Base-by-base conservation (phyloP, 2,329 filamentous ascomycete species). In the Lecanicillium sp. region DNA sequence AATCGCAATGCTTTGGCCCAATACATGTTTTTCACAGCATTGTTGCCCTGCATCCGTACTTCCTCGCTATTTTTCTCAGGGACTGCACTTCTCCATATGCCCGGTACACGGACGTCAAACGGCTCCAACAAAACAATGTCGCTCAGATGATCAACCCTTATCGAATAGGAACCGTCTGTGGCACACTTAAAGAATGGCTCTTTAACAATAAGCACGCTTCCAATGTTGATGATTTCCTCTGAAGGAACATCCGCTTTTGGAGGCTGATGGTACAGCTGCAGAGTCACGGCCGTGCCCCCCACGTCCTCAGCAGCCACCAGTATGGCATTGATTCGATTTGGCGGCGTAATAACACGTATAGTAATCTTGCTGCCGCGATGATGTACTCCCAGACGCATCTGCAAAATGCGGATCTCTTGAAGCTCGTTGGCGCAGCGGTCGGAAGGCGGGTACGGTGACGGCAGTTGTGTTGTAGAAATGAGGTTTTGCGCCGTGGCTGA, bases 101-200 rank as follows among this genome's bases (percentile, higher is more conserved):
- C 20, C 1, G 73, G 74, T 11, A 76, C 56, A 4, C 58, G 63
- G n/a, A 59, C 43, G 33, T 77, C 67, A 15, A 54, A 38, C 0
- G 53, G 43, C 1, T 60, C 44, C 2, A 77, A 49, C 50, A 62
- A 65, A 3, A 69, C 51, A 15, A 79, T 52, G 48, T 81, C 76
- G 14, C 67, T 70, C 14, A 72, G 54, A 55, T 81, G 77, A 49
- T 81, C 77, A 6, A 78, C 71, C 5, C 74, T 66, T 20, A 81
- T 27, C 0, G 60, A 64, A 55, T 73, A 74, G 0, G 59, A 40
- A 2, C 68, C 68, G 23, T 69, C 58, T 0, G 56, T 58, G 20
- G 63, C 62, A 0, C 56, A 24, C 52, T 72, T 75, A 53, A 79
- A 67, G 54, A 70, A 80, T 0, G 76, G 75, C 49, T 80, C 76